Percentiles rank a stretch among this genome's conserved stretches.
These are phyloP conservation scores for Fusarium sp. DNA, from an alignment of 2,329 filamentous ascomycete species.

Conservation along the genomic window DNA sequence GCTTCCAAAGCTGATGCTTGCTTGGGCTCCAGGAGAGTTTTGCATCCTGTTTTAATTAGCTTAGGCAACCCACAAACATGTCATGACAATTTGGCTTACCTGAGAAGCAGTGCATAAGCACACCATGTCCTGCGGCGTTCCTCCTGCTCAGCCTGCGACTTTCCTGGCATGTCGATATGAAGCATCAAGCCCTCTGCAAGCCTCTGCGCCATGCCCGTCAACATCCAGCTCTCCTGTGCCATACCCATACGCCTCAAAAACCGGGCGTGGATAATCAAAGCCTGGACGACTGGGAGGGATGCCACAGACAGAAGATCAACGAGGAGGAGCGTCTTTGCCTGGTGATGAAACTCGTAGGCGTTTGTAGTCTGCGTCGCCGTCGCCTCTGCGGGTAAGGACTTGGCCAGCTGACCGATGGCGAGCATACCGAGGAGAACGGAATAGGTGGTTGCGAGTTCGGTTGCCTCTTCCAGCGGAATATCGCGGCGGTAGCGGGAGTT, in stretches of 20 bases:
- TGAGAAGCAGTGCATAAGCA: slow-evolving; percentile 41
- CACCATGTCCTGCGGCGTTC: slow-evolving; percentile 48
- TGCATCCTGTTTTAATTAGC: slow-evolving; percentile 34
- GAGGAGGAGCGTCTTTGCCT: slow-evolving; percentile 43
- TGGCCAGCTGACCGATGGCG: slow-evolving; percentile 45
- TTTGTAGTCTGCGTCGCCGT: slow-evolving; percentile 17
- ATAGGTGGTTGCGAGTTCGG: slow-evolving; percentile 46
- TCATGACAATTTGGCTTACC: background rate
- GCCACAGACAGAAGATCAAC: slow-evolving; percentile 41
- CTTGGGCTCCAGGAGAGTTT: slow-evolving; percentile 29
- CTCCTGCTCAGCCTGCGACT: slow-evolving; percentile 39
- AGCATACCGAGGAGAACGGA: slow-evolving; percentile 47
- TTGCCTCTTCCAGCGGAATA: slow-evolving; percentile 47
- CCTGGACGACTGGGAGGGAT: slow-evolving; percentile 45
- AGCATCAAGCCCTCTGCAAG: slow-evolving; percentile 46
- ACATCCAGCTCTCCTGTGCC: slow-evolving; percentile 45
- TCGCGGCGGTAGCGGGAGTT: slow-evolving; percentile 50
- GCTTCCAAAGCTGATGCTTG: slow-evolving; percentile 27
- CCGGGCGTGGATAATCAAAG: slow-evolving; percentile 43
- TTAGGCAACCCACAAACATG: background rate
- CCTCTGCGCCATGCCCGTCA: slow-evolving; percentile 45
- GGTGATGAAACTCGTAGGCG: slow-evolving; percentile 46
- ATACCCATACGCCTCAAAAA: slow-evolving; percentile 42
- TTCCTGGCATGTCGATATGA: slow-evolving; percentile 43
- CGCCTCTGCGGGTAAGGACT: slow-evolving; percentile 14